These are phyloP conservation scores for Lathyrus tuberosus DNA, from an alignment of 306 rosid species.

Conservation along the genomic window DNA sequence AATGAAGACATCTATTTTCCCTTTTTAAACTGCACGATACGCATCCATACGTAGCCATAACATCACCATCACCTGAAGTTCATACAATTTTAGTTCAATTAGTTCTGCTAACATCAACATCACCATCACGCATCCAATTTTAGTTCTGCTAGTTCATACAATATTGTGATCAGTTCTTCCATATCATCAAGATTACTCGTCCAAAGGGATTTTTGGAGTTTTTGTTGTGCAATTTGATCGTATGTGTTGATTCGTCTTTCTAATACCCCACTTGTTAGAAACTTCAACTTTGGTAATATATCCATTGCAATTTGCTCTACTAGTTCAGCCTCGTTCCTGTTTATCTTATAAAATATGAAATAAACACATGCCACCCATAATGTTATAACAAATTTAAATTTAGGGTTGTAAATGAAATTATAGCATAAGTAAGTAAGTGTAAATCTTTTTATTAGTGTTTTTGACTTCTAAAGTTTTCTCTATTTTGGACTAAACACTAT, in stretches of 20 bases:
- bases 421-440: no score
- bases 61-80: conserved; percentile 37
- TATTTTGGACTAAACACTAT: no score
- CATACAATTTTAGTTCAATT: conserved; percentile 5
- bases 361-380: no score
- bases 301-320: conserved; percentile 41
- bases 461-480: no score
- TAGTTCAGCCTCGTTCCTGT: conserved; percentile 37
- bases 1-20: background rate
- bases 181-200: conserved; percentile 20
- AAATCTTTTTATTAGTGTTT: no score
- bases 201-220: conserved; percentile 30
- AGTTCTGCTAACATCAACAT: no score
- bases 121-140: conserved; percentile 42
- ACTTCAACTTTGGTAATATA: conserved; percentile 32
- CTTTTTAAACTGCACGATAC: conserved; percentile 22
- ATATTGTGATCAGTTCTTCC: conserved; percentile 20
- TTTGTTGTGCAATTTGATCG: conserved; percentile 29
- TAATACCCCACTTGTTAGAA: conserved; percentile 9
- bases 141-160: conserved; percentile 31
- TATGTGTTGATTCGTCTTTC: conserved; percentile 28
- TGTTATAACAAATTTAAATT: no score
- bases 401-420: no score
- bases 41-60: background rate
- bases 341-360: no score